Evolutionary conservation across 2,329 filamentous ascomycete genomes (phyloP).

Genomic region (Penicillium sp.): DNA sequence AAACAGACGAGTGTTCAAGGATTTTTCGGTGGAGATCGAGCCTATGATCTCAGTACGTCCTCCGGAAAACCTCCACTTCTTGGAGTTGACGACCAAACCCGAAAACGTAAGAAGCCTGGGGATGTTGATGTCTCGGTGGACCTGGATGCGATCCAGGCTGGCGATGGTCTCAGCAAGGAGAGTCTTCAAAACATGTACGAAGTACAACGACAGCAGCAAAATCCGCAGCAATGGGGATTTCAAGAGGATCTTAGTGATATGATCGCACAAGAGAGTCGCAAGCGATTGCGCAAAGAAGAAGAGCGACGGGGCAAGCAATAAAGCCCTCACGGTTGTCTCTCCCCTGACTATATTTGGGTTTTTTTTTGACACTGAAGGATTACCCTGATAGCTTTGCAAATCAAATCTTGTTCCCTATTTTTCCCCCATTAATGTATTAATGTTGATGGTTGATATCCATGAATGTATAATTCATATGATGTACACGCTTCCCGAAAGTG

Average conservation of each 20-base stretch:
- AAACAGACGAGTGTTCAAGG: slow-evolving; percentile 80
- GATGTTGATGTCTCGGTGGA: slow-evolving; percentile 93
- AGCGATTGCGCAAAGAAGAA: slow-evolving; percentile 84
- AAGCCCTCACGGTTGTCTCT: slow-evolving; percentile 1
- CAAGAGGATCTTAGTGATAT: slow-evolving; percentile 93
- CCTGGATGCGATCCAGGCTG: slow-evolving; percentile 71
- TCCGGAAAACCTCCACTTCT: slow-evolving; percentile 67
- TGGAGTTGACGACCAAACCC: slow-evolving; percentile 71
- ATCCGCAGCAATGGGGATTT: slow-evolving; percentile 70
- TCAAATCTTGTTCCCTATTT: neutral
- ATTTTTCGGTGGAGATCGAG: slow-evolving; percentile 93
- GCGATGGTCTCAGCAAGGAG: slow-evolving; percentile 80
- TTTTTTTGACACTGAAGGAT: neutral
- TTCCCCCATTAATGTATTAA: neutral
- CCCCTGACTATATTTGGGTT: no score
- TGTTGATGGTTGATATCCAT: neutral
- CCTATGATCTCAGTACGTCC: slow-evolving; percentile 76
- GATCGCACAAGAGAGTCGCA: slow-evolving; percentile 90
- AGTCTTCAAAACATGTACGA: slow-evolving; percentile 80
- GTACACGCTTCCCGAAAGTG: neutral
- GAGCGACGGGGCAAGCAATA: slow-evolving; percentile 66
- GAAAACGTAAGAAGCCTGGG: slow-evolving; percentile 93
- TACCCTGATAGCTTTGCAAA: neutral
- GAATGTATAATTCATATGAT: neutral
- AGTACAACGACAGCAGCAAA: slow-evolving; percentile 62